These are phyloP conservation scores for Penicillium sumatraense DNA, from an alignment of 2,329 filamentous ascomycete species.

Conservation along the genomic window DNA sequence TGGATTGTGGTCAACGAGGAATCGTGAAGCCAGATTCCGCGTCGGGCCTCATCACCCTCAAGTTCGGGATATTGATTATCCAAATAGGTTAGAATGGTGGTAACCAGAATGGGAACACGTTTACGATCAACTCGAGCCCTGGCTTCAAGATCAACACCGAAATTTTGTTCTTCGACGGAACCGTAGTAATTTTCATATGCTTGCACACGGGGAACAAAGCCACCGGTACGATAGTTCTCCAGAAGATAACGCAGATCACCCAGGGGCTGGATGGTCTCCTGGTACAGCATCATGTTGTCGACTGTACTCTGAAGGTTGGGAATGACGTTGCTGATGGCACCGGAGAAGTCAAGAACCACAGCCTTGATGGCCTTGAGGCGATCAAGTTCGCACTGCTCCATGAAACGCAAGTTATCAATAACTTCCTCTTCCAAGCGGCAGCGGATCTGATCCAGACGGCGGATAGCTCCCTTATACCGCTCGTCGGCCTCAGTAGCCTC, in stretches of 20 bases:
- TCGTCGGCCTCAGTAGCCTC: conserved; percentile 92
- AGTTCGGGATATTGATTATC: conserved; percentile 97
- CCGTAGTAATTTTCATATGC: conserved; percentile 99
- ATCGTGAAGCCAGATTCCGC: conserved; percentile 92
- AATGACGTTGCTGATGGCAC: conserved; percentile 96
- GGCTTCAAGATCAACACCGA: conserved; percentile 96
- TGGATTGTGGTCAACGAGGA: conserved; percentile 85
- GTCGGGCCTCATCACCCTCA: conserved; percentile 90
- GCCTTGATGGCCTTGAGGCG: conserved; percentile 97
- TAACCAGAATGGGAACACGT: conserved; percentile 89
- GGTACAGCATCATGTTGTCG: conserved; percentile 98
- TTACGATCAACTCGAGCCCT: conserved; percentile 92
- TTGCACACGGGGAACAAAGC: conserved; percentile 85
- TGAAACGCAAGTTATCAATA: conserved; percentile 87
- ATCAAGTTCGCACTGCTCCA: conserved; percentile 96
- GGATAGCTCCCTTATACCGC: conserved; percentile 85
- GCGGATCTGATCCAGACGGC: conserved; percentile 84
- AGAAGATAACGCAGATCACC: conserved; percentile 91
- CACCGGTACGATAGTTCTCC: conserved; percentile 95
- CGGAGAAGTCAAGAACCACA: conserved; percentile 95
- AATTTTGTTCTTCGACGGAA: conserved; percentile 94
- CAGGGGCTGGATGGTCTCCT: conserved; percentile 94
- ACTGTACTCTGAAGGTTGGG: conserved; percentile 93
- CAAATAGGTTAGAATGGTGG: conserved; percentile 89
- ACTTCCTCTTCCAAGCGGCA: conserved; percentile 97